Base-by-base conservation (phyloP, 2,329 filamentous ascomycete genomes). In the Alternaria longipes region DNA sequence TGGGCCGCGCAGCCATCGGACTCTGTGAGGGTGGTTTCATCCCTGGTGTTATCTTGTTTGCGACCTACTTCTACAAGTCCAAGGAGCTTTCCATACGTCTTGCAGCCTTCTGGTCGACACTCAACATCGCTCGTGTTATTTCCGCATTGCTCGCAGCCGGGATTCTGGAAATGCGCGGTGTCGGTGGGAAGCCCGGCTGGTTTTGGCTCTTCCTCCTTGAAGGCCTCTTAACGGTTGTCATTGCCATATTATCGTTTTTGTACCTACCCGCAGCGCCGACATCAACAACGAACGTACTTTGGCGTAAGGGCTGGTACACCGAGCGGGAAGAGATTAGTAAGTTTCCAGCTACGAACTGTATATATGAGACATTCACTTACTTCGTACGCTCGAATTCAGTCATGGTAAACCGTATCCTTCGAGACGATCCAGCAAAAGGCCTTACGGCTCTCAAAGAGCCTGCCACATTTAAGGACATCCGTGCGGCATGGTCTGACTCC, bases 11-110 rank as follows among this genome's bases (percentile, higher is more conserved):
- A 16, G 71, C 83, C 3, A 75, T 83, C 7, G 81, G 81, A 5
- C 65, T 81, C 24, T 78, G 81, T 40, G 81, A 80, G 65, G 81
- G 77, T 36, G 80, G 80, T 2, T 89, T 89, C 65, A 89, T 89
- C 50, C 86, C 87, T 0, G 87, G 87, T 57, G 85, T 86, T 18
- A 84, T 90, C 16, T 79, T 90, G 0, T 92, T 89, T 77, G 81
- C 92, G 5, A 89, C 87, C 1, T 93, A 93, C 77, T 93, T 90
- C 77, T 93, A 92, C 81, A 93, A 87, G 54, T 86, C 86, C 3
- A 84, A 84, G 47, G 91, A 93, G 74, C 81, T 93, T 0, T 88
- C 90, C 0, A 84, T 86, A 3, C 85, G 91, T 1, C 80, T 93
- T 22, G 86, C 86, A 65, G 86, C 83, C 62, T 92, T 93, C 80